Conservation (phyloP, 257 asterid species). For the Thymus mandschuricus region DNA sequence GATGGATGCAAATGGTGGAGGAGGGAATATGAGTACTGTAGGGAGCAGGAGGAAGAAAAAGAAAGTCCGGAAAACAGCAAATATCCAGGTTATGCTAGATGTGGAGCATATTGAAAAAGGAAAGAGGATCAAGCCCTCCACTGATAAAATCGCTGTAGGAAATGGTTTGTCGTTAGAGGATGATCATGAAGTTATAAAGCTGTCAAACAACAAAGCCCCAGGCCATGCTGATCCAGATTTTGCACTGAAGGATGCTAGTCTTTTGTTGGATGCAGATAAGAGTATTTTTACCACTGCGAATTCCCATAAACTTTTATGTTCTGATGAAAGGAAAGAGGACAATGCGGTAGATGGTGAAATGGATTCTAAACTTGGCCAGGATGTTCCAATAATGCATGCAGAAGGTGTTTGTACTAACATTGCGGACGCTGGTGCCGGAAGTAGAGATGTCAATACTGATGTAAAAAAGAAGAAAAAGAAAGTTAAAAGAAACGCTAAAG, state of each 20-base stretch:
- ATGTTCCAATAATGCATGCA: constrained; percentile 30
- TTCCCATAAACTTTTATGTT: constrained; percentile 5
- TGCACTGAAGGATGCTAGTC: constrained; percentile 12
- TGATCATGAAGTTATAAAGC: constrained; percentile 30
- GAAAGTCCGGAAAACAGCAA: constrained; percentile 37
- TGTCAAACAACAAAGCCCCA: constrained; percentile 27
- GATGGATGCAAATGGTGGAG: constrained; percentile 30
- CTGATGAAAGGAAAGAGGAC: not conserved
- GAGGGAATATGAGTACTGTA: constrained; percentile 35
- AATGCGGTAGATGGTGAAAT: constrained; percentile 16
- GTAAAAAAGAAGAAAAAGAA: constrained; percentile 49
- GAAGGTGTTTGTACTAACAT: constrained; percentile 27
- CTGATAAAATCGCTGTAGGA: constrained; percentile 29
- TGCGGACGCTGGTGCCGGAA: constrained; percentile 32
- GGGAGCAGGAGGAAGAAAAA: constrained; percentile 47
- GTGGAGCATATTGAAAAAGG: constrained; percentile 33
- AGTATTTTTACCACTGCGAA: not conserved
- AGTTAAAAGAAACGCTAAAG: constrained; percentile 32
- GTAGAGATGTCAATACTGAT: constrained; percentile 36
- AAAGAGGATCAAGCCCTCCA: constrained; percentile 28
- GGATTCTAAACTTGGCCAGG: constrained; percentile 30
- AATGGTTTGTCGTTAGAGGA: constrained; percentile 19
- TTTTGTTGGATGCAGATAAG: constrained; percentile 29
- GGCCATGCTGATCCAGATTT: constrained; percentile 32
- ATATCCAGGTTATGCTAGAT: constrained; percentile 35